Evolutionary conservation across 2,329 filamentous ascomycete genomes (phyloP), one percentile per base, ranked within the genome.

Genomic region (Fusarium solani-melongenae): DNA sequence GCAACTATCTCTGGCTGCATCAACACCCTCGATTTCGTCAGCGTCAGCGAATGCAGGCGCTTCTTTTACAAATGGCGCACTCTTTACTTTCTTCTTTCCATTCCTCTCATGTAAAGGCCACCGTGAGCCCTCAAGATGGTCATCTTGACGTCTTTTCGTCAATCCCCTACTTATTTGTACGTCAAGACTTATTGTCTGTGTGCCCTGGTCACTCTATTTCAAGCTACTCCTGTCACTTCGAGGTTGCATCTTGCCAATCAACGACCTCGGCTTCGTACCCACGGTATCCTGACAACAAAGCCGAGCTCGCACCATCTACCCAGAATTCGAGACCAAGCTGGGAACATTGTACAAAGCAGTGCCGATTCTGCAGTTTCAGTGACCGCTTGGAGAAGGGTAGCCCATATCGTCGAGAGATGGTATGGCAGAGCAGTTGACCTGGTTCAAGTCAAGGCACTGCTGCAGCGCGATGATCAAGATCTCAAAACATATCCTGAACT

Each of bases 81-180:
- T 56, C 22, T 36, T 36, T 6, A 11, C 9, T 5, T 15, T 24
- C 6, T 24, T 31, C 2, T 53, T 12, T 53, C 0, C 4, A 14
- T 31, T 31, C 7, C 17, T 29, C 27, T n/a, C 24, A 51, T 29
- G 24, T 5, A 51, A 11, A n/a, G 5, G 2, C 17, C 12, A n/a
- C 10, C 1, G 2, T 20, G 11, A 6, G 6, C 27, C 7, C 6
- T 8, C 36, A 74, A 33, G 11, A 78, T 78, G 76, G 76, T 77
- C 22, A 59, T 78, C 29, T 53, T 78, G 39, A 67, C 66, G 14
- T 66, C 76, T 4, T 6, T 78, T 5, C 67, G 76, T 1, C 75
- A 78, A 44, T 78, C 76, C 2, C 71, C 76, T 14, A 64, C 74
- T 22, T 78, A 78, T 15, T 60, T 78, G 1, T 78, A 78, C 15